A percentile compares a stretch with the other conserved stretches of the same genome.
phyloP scores from a whole-genome alignment of 2,329 filamentous ascomycete species.

The Grosmannia clavigera region DNA sequence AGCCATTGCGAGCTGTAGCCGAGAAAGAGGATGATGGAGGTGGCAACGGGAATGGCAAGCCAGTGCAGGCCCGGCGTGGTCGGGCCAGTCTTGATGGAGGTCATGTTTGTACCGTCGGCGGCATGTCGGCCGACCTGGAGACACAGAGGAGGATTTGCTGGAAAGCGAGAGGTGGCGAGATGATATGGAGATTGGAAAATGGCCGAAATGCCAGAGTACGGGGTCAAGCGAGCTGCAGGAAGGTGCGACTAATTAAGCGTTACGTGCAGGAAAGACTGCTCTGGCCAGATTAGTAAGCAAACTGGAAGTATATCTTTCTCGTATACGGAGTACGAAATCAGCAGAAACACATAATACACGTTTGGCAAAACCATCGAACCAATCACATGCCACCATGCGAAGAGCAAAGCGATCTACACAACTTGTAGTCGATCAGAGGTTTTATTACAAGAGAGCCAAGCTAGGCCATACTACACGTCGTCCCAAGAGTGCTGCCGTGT shows the following conservation, averaged over 20 bases:
- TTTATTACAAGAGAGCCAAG: too few relatives aligned
- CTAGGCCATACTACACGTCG: not conserved
- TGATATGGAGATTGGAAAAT: not conserved
- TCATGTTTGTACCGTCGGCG: conserved; percentile 7
- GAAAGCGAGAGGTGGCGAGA: not conserved
- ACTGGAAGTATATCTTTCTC: too few relatives aligned
- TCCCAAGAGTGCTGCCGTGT: conserved; percentile 19
- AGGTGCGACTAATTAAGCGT: not conserved
- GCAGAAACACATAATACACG: too few relatives aligned
- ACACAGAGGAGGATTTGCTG: not conserved
- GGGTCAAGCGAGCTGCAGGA: not conserved
- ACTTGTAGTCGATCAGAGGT: too few relatives aligned
- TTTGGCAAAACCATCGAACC: too few relatives aligned
- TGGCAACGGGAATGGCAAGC: conserved; percentile 58
- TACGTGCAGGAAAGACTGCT: not conserved
- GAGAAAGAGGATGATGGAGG: conserved; percentile 54
- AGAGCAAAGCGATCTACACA: too few relatives aligned
- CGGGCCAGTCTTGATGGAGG: conserved; percentile 18
- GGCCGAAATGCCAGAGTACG: not conserved
- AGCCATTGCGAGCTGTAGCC: conserved; percentile 62
- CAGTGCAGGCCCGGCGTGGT: conserved; percentile 33
- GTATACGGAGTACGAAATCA: too few relatives aligned
- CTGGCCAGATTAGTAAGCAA: not conserved
- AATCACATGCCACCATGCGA: too few relatives aligned
- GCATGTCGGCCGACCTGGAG: not conserved